Conservation (phyloP, 768 basidiomycete genomes). For the Suillus cothurnatus region DNA sequence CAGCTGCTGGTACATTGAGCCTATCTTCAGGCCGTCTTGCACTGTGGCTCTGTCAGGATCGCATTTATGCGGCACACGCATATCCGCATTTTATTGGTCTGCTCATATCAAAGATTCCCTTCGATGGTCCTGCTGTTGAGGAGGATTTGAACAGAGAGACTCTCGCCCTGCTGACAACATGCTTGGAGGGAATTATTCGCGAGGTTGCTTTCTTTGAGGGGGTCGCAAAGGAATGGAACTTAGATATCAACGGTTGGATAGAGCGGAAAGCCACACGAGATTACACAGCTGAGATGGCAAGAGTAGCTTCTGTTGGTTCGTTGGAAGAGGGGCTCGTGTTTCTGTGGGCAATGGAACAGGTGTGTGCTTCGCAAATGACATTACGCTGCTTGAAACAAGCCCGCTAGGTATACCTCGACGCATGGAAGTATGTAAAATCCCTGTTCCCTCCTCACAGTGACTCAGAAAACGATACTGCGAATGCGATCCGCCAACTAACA, state of each 20-base stretch:
- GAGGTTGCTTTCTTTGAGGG: constrained; percentile 64
- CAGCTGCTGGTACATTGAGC: constrained; percentile 52
- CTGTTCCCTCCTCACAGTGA: constrained; percentile 10
- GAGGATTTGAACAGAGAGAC: constrained; percentile 30
- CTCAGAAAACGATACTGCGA: constrained; percentile 17
- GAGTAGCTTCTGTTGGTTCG: constrained; percentile 45
- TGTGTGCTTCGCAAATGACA: constrained; percentile 25
- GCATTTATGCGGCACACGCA: constrained; percentile 72
- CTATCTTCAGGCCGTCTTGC: constrained; percentile 51
- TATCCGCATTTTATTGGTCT: constrained; percentile 74
- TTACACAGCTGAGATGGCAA: constrained; percentile 73
- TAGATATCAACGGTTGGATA: constrained; percentile 51
- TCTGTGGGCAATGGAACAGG: constrained; percentile 82
- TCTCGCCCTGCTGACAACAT: constrained; percentile 51
- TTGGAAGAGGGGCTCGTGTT: constrained; percentile 70
- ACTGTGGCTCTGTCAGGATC: constrained; percentile 72
- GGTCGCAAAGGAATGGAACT: constrained; percentile 43
- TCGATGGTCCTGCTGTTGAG: constrained; percentile 19
- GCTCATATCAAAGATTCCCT: constrained; percentile 61
- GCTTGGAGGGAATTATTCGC: constrained; percentile 58
- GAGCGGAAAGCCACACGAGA: constrained; percentile 64
- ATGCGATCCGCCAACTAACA: constrained; percentile 51
- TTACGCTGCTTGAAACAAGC: background rate
- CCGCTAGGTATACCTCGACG: constrained; percentile 64
- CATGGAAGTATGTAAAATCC: constrained; percentile 56